Base-by-base conservation (phyloP, 2,329 filamentous ascomycete genomes). In the Trichoderma arundinaceum region DNA sequence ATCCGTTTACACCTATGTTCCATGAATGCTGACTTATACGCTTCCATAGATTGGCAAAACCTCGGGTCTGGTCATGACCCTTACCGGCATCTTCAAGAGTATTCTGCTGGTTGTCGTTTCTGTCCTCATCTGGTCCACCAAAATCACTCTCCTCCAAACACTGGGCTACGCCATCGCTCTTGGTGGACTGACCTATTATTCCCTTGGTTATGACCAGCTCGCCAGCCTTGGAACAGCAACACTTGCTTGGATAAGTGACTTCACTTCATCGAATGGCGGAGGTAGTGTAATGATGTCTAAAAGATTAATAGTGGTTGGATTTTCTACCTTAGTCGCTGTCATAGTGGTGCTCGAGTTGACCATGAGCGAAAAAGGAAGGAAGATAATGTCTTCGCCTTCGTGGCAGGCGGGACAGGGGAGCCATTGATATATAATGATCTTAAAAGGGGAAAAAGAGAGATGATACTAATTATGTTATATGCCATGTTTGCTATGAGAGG, bases 11-110 rank as follows among this genome's bases (percentile, higher is more conserved):
- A 19, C 10, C 2, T 7, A 3, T 15, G 5, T 32, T 43, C 17
- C 13, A 46, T 43, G 13, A 41, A 67, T 73, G 68, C 71, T 53
- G 38, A 64, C 41, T 6, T 10, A 19, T 17, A 10, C 13, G 3
- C 6, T 22, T 44, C 28, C 17, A 32, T 60, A 94, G 91, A 96
- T 96, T 73, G 92, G 92, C 76, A 93, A 92, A 80, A 96, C 92
- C 7, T 96, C 92, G 1, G 91, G 90, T 65, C 86, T 96, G 59
- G 91, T 94, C 72, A 90, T 96, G 80, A 93, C 92, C 39, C 86
- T 96, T 28, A 93, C 89, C 66, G 92, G 92, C 76, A 92, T 96
- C 69, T 86, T 95, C 73, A 96, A 96, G 80, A 92, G 93, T 77
- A 94, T 96, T 68, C 86, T 96, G 66, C 88, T 96, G 64, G 91